Percentiles rank a stretch among this genome's conserved stretches.
phyloP scores from a whole-genome alignment of 257 asterid species.

The Striga asiatica region DNA sequence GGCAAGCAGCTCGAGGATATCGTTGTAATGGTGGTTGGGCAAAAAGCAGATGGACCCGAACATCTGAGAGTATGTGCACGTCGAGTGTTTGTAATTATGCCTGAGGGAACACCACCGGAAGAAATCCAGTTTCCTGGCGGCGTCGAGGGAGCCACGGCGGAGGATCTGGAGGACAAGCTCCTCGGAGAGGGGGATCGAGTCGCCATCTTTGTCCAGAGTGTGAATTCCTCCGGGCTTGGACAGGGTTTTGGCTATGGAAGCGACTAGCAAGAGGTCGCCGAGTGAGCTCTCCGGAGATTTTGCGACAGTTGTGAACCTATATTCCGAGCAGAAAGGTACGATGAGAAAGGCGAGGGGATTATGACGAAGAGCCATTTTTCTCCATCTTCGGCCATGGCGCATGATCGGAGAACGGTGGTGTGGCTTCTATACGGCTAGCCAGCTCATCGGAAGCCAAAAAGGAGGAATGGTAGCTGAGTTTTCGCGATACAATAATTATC shows the following conservation, averaged over 20 bases:
- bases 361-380: conserved; percentile 6
- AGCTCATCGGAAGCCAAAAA: too few relatives aligned
- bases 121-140: conserved; percentile 48
- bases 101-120: conserved; percentile 65
- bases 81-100: conserved; percentile 59
- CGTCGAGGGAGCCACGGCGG: conserved; percentile 46
- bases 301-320: conserved; percentile 12
- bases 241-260: conserved; percentile 65
- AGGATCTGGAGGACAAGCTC: conserved; percentile 57
- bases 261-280: conserved; percentile 46
- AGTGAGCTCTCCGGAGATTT: conserved; percentile 11
- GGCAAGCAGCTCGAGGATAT: conserved; percentile 39
- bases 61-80: conserved; percentile 50
- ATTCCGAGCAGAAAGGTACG: conserved; percentile 14
- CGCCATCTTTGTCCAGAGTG: conserved; percentile 34
- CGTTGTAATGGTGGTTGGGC: conserved; percentile 35
- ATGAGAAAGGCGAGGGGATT: neutral
- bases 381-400: conserved; percentile 29
- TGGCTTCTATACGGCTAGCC: conserved; percentile 1
- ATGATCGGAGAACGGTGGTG: too few relatives aligned
- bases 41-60: conserved; percentile 35
- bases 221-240: conserved; percentile 52
- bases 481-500: too few relatives aligned
- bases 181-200: conserved; percentile 39
- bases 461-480: too few relatives aligned